Evolutionary conservation across 805 yeast genomes (phyloP), one percentile per base, ranked within the genome.

Genomic region (Lipomyces sp.): DNA sequence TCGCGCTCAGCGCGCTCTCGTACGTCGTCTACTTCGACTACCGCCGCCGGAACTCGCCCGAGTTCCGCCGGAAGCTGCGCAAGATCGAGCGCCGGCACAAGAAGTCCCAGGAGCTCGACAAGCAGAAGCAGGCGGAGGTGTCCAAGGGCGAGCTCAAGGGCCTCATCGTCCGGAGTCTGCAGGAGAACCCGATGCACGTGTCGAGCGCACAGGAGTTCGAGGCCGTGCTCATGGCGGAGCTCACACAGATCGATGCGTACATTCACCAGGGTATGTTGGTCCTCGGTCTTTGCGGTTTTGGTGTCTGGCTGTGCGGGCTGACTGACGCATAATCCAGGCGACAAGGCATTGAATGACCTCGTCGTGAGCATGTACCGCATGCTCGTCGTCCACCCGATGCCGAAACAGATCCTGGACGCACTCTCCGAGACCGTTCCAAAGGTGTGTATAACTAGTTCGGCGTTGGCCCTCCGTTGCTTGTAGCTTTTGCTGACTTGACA

Each of bases 11-110:
- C 16, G 47, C 50, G 1, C 42, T 69, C 21, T 60, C 71, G 16
- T 91, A 93, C 71, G 86, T 91, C 49, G 73, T 81, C 34, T 93
- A 87, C 74, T 95, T 95, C 65, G 99, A 93, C 73, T 86, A 89
- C 75, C 78, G 78, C 71, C 87, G 98, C 73, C 86, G 98, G 73
- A 75, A 76, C 70, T 81, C 84, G 51, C 69, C 85, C 19, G 85
- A 80, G 51, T 95, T 93, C 77, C 86, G 98, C 76, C 82, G 78
- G 64, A 67, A 78, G 40, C 76, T 93, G 64, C 80, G 79, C 65
- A 81, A 79, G 68, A 76, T 78, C 65, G 77, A 82, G 51, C 78
- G 76, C 63, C 75, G 78, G 63, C 85, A 84, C 43, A 50, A 53
- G 39, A 60, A 60, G 45, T 36, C 43, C 16, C 26, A 54, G 61